A percentile compares a stretch with the other conserved stretches of the same genome.
These are phyloP conservation scores for Neonectria hederae DNA, from an alignment of 2,329 filamentous ascomycete genomes.

Conservation along the genomic window DNA sequence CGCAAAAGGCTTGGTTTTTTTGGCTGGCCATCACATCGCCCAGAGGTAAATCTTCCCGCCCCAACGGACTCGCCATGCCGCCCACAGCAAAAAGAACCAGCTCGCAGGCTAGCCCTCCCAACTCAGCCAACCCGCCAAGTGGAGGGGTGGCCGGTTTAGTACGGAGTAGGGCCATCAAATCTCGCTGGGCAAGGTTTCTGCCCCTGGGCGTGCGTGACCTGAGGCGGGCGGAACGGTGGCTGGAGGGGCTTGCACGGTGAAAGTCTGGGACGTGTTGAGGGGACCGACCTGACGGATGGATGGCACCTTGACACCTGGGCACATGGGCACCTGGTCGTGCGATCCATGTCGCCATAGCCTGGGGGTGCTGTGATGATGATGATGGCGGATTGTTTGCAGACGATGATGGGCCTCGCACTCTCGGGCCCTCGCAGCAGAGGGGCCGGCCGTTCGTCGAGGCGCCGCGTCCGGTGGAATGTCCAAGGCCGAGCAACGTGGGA, in stretches of 20 bases:
- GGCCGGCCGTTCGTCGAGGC: not conserved
- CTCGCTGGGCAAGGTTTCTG: not conserved
- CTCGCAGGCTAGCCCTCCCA: not conserved
- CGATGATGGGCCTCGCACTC: not conserved
- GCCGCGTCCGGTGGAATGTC: not conserved
- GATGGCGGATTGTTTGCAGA: not conserved
- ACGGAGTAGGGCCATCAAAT: not conserved
- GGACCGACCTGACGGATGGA: not conserved
- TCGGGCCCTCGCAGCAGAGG: not conserved
- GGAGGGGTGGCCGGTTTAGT: not conserved
- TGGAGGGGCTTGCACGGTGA: constrained; percentile 11
- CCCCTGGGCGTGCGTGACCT: constrained; percentile 15
- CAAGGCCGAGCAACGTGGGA: not conserved
- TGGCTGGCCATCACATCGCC: not conserved
- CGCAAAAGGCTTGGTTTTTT: not conserved
- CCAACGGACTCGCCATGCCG: not conserved
- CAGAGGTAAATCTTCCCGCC: not conserved
- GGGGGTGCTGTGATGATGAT: constrained; percentile 14
- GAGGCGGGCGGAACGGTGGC: constrained; percentile 21
- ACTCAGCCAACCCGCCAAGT: not conserved
- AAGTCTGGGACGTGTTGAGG: not conserved
- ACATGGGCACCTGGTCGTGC: not conserved
- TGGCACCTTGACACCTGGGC: not conserved
- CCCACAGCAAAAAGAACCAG: not conserved
- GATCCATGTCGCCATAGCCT: constrained; percentile 7